A percentile compares a stretch with the other conserved stretches of the same genome.
Conservation (phyloP, 345 rosid species). For the Eucalyptus lansdowneana region DNA sequence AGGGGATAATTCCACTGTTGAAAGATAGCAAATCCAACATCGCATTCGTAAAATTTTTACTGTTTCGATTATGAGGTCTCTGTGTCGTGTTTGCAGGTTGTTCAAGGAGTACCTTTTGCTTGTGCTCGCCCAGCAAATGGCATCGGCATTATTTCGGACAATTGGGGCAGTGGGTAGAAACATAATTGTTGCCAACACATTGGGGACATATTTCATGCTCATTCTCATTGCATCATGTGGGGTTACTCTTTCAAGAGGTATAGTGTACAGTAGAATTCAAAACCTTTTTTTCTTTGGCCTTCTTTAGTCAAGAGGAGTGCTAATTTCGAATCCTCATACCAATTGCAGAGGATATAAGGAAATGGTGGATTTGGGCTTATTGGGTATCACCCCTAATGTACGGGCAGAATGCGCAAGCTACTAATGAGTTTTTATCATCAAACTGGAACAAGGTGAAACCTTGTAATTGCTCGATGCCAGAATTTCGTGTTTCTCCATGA, state of each 20-base stretch:
- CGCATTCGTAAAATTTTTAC: not conserved
- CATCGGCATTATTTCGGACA: slow-evolving; percentile 19
- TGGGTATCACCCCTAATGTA: slow-evolving; percentile 63
- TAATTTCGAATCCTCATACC: not conserved
- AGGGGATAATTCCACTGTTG: not conserved
- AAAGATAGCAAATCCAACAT: not conserved
- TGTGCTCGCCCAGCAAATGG: slow-evolving; percentile 16
- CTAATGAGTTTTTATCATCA: slow-evolving; percentile 41
- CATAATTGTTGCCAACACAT: slow-evolving; percentile 25
- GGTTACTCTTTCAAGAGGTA: slow-evolving; percentile 24
- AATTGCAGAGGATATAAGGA: slow-evolving; percentile 26
- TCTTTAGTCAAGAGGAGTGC: not conserved
- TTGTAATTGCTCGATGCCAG: not conserved
- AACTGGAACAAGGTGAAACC: slow-evolving; percentile 40
- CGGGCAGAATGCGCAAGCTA: slow-evolving; percentile 36
- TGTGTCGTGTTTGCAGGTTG: slow-evolving; percentile 10
- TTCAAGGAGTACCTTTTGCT: slow-evolving; percentile 24
- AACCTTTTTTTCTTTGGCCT: not conserved
- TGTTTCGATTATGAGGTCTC: not conserved
- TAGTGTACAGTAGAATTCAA: not conserved
- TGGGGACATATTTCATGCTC: slow-evolving; percentile 19
- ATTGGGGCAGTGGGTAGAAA: slow-evolving; percentile 27
- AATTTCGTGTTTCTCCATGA: not conserved
- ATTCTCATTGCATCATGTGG: slow-evolving; percentile 18
- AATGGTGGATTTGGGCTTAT: slow-evolving; percentile 60